Evolutionary conservation across 305 asterid species (phyloP).

Genomic region (Solanum hybrid): DNA sequence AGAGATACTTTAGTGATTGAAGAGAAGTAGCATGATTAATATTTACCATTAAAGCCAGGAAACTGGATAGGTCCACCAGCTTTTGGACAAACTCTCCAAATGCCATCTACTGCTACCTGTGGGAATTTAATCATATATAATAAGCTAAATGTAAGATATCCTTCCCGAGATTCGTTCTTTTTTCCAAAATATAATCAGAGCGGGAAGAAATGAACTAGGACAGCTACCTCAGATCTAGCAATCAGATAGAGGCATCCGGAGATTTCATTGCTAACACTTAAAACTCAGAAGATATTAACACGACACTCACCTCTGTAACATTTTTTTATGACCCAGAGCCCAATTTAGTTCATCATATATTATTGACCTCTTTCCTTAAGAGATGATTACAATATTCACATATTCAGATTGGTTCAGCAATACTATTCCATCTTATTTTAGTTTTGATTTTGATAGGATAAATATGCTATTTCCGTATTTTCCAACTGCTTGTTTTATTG

Average conservation of each 20-base stretch:
- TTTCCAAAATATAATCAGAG: background rate
- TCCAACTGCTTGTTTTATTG: background rate
- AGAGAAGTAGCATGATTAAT: background rate
- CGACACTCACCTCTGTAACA: background rate
- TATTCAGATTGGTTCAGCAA: background rate
- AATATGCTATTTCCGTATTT: background rate
- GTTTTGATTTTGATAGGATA: background rate
- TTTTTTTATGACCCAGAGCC: background rate
- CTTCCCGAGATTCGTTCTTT: background rate
- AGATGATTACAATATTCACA: background rate
- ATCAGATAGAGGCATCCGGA: background rate
- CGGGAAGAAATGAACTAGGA: background rate
- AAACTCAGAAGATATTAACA: background rate
- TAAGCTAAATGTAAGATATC: background rate
- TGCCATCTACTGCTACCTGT: constrained; percentile 92
- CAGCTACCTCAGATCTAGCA: background rate
- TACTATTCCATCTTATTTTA: background rate
- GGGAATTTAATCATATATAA: background rate
- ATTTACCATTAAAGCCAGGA: constrained; percentile 78
- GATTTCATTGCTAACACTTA: background rate
- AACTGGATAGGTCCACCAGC: constrained; percentile 81
- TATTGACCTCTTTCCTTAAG: background rate
- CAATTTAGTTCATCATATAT: background rate
- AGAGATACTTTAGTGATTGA: background rate
- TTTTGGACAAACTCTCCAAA: constrained; percentile 83